Percentiles rank a stretch among this genome's conserved stretches.
phyloP scores from a whole-genome alignment of 2,329 filamentous ascomycete species.

The Didymella glomerata region DNA sequence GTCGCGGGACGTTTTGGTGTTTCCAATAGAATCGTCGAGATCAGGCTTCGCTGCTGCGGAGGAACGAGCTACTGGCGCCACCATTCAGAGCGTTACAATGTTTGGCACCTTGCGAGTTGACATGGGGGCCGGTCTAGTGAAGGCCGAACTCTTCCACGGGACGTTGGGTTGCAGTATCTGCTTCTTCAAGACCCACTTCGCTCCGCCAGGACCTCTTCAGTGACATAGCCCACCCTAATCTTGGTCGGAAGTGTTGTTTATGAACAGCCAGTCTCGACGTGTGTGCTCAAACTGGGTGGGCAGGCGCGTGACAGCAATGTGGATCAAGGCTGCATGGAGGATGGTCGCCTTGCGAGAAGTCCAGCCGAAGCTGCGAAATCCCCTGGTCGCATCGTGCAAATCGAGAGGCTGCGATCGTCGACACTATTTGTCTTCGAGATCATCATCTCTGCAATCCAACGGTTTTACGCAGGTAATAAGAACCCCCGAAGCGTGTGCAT shows the following conservation, averaged over 20 bases:
- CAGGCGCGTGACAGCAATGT: background rate
- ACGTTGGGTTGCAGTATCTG: background rate
- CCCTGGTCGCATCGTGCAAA: too few species aligned
- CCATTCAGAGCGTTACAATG: background rate
- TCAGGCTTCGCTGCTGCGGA: background rate
- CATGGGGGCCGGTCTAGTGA: background rate
- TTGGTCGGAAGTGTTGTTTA: background rate
- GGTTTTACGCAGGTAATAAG: background rate
- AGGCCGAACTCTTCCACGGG: background rate
- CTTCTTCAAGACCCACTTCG: slow-evolving; percentile 6
- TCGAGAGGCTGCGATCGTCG: background rate
- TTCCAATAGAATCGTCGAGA: background rate
- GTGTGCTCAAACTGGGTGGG: background rate
- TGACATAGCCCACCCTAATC: background rate
- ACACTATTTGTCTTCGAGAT: background rate
- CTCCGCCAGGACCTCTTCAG: background rate
- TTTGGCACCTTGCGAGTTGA: background rate
- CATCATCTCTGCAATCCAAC: too few species aligned
- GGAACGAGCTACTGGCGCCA: background rate
- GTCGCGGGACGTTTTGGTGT: background rate
- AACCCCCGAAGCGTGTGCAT: background rate
- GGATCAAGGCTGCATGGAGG: background rate
- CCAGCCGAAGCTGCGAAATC: background rate
- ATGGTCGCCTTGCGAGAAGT: background rate
- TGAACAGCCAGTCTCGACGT: background rate